Percentiles rank a stretch among this genome's conserved stretches.
Evolutionary conservation across 2,329 filamentous ascomycete species (phyloP).

Genomic region (Fonsecaea pedrosoi): DNA sequence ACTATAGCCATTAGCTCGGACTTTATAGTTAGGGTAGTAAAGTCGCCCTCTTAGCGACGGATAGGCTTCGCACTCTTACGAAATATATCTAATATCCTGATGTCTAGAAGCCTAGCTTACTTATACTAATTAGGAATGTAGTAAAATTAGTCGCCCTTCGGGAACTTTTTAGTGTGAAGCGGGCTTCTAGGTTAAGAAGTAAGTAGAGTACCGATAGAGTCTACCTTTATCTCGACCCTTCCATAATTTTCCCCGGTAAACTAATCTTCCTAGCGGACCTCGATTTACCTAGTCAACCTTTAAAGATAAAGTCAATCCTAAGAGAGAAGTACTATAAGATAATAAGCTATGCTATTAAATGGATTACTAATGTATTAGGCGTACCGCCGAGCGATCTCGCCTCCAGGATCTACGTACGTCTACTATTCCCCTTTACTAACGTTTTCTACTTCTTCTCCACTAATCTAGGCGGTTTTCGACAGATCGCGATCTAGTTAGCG

Average conservation of each 20-base stretch:
- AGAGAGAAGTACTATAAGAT: too few relatives aligned
- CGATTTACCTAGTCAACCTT: too few relatives aligned
- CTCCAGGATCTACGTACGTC: conserved; percentile 9
- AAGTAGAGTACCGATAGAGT: conserved; percentile 37
- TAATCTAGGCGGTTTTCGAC: conserved; percentile 40
- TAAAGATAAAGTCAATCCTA: too few relatives aligned
- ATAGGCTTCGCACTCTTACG: conserved; percentile 38
- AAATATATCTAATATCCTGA: conserved; percentile 19
- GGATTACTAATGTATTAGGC: too few relatives aligned
- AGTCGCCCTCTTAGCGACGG: conserved; percentile 35
- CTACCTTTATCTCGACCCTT: too few relatives aligned
- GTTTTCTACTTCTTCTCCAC: conserved; percentile 43
- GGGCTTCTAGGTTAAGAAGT: conserved; percentile 24
- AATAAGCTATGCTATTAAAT: background rate
- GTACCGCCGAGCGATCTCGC: background rate
- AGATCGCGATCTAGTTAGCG: conserved; percentile 37
- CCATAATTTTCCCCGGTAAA: too few relatives aligned
- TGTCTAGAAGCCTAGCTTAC: conserved; percentile 2
- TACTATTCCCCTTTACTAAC: conserved; percentile 41
- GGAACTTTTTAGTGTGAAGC: conserved; percentile 36
- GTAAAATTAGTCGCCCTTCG: conserved; percentile 39
- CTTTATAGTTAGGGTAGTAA: conserved; percentile 37
- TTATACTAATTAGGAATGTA: conserved; percentile 38
- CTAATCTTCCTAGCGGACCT: too few relatives aligned
- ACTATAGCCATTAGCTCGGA: conserved; percentile 41